Base-by-base conservation (phyloP, 352 stramenopile genomes). In the Aphanomyces stellatus region DNA sequence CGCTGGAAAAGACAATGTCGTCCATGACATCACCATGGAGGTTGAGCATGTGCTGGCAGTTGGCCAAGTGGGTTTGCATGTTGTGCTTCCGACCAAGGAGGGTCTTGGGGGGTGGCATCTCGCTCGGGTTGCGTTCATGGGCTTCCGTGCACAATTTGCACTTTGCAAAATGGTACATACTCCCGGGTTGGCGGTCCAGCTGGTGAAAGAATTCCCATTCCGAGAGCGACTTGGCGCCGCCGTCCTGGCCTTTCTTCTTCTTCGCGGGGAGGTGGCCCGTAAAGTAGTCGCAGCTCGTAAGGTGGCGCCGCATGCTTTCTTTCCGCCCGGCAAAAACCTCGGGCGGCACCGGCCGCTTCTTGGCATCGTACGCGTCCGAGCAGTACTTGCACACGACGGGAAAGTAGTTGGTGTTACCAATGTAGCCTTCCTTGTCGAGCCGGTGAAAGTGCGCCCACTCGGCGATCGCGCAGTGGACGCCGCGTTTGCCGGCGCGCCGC, bases 401-500 rank as follows among this genome's bases (percentile, higher is more conserved):
- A 70, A 90, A 90, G 72, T 90, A 90, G 63, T 92, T 92, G 19
- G 81, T 89, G 28, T 89, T 90, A 71, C 79, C 81, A 69, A 92
- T 89, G 49, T 71, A 68, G 22, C 81, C 84, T 62, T 89, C 79
- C 33, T 89, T 77, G 63, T 88, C 76, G 42, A 92, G 73, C 0
- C 84, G 81, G 43, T 76, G 81, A 56, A 90, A 92, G 65, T 92
- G 81, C 40, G 78, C 72, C 84, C 84, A 92, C 64, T 92, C 84
- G 53, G 88, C 84, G 79, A 92, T 90, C 72, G 90, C 82, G 70
- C 81, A 89, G 74, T 89, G 79, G 67, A 88, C 88, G 65, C 81
- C 79, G 40, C 81, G 79, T 1, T 51, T 64, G 33, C 55, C 55
- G 2, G 55, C 55, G 15, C 33, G 55, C 2, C 55, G 55, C 55